Percentiles rank a stretch among this genome's conserved stretches.
Evolutionary conservation across 768 basidiomycete genomes (phyloP).

Genomic region (Suillus paluster): DNA sequence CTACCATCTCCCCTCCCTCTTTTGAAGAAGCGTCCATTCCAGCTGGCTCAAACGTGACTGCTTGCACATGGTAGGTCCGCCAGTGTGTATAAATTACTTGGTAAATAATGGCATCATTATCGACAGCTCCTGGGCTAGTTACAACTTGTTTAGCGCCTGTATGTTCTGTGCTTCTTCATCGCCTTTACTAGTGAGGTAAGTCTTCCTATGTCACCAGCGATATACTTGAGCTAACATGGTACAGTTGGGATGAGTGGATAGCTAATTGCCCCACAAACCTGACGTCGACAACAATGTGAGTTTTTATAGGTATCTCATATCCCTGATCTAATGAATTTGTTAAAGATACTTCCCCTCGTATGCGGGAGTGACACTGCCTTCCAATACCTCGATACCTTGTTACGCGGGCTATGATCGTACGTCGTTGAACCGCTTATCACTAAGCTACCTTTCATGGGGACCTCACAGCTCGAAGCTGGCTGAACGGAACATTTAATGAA

Average conservation of each 20-base stretch:
- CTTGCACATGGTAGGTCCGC: constrained; percentile 28
- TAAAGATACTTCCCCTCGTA: constrained; percentile 27
- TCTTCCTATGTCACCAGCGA: background rate
- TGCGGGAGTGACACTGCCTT: constrained; percentile 12
- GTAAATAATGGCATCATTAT: background rate
- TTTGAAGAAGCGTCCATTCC: constrained; percentile 22
- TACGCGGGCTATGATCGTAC: constrained; percentile 30
- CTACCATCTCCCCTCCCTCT: background rate
- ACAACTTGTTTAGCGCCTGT: constrained; percentile 35
- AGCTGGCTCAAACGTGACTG: constrained; percentile 15
- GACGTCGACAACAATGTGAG: constrained; percentile 23
- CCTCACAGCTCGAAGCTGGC: constrained; percentile 26
- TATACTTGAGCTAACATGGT: constrained; percentile 6
- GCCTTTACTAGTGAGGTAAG: constrained; percentile 20
- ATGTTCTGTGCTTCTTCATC: constrained; percentile 21
- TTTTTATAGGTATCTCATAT: background rate
- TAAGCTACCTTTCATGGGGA: constrained; percentile 1
- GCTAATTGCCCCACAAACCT: constrained; percentile 18
- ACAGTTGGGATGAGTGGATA: constrained; percentile 28
- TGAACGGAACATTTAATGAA: constrained; percentile 19
- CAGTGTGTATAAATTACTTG: background rate
- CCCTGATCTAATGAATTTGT: background rate
- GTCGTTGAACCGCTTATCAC: too few species aligned
- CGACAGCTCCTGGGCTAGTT: constrained; percentile 33
- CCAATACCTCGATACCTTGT: constrained; percentile 24